phyloP scores from a whole-genome alignment of 106 monocot genomes.

The Cymbidium sinense region DNA sequence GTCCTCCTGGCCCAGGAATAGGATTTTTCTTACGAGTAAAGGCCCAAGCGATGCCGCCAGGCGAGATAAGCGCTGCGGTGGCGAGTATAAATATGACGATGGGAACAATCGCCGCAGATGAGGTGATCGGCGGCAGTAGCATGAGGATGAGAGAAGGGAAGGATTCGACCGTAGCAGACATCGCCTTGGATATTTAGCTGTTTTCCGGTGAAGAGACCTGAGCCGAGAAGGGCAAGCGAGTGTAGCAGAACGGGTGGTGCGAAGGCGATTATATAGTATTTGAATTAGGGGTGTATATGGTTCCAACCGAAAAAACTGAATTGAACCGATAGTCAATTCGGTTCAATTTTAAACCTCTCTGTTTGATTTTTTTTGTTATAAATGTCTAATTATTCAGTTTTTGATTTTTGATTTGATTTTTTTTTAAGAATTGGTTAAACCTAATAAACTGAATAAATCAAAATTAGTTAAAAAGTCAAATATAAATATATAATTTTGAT shows the following conservation, averaged over 20 bases:
- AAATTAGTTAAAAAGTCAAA: no score
- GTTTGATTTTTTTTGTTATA: no score
- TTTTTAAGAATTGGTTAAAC: no score
- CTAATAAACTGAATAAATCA: no score
- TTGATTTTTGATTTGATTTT: no score
- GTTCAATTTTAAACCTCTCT: no score
- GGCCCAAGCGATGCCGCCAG: constrained; percentile 23
- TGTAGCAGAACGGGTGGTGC: neutral
- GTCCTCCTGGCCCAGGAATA: constrained; percentile 19
- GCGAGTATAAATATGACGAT: neutral
- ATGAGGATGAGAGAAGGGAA: neutral
- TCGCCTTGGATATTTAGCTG: neutral
- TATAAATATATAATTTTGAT: no score
- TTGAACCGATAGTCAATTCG: no score
- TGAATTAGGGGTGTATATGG: no score
- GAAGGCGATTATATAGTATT: constrained; percentile 9
- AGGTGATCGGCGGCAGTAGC: neutral
- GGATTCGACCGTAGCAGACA: neutral
- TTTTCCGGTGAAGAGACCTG: neutral
- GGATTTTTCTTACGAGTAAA: neutral
- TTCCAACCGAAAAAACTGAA: no score
- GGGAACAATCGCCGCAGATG: neutral
- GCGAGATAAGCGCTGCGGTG: neutral
- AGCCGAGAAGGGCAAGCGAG: neutral
- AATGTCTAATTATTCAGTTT: no score